Evolutionary conservation across 2,329 filamentous ascomycete species (phyloP).

Genomic region (Cercospora zeae-maydis): DNA sequence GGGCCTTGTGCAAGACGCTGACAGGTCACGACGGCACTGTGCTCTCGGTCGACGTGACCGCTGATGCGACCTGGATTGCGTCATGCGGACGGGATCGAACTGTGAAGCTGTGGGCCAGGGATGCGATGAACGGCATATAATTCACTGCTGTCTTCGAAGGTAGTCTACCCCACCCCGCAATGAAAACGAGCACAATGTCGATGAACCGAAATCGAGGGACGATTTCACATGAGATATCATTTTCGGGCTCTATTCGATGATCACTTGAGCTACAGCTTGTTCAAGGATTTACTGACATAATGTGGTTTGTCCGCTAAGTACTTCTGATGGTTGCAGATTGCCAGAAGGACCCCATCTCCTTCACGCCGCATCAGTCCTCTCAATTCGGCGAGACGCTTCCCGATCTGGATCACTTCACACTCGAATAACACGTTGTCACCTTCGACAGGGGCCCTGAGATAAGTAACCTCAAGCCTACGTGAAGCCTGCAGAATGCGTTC

Average conservation of each 20-base stretch:
- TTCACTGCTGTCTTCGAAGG: background rate
- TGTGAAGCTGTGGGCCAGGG: constrained; percentile 92
- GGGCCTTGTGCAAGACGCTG: constrained; percentile 81
- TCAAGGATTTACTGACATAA: constrained; percentile 1
- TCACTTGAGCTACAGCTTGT: background rate
- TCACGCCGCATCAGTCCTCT: constrained; percentile 40
- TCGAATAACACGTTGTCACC: constrained; percentile 41
- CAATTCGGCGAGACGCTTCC: constrained; percentile 39
- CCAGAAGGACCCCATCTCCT: constrained; percentile 30
- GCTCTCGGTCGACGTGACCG: constrained; percentile 81
- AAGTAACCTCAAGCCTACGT: constrained; percentile 43
- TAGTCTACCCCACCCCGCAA: background rate
- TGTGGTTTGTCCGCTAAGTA: constrained; percentile 16
- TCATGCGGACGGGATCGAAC: constrained; percentile 92
- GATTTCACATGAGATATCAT: background rate
- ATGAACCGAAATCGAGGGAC: background rate
- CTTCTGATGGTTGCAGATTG: constrained; percentile 31
- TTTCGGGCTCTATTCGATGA: background rate
- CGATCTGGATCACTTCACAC: constrained; percentile 43
- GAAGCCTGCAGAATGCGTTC: constrained; percentile 24
- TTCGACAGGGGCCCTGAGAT: constrained; percentile 40
- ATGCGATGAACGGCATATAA: constrained; percentile 58
- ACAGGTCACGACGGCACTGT: constrained; percentile 91
- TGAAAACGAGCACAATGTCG: background rate
- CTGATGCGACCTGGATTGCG: constrained; percentile 85